phyloP scores from a whole-genome alignment of 2,329 filamentous ascomycete species.

The Sporothrix dimorphospora region DNA sequence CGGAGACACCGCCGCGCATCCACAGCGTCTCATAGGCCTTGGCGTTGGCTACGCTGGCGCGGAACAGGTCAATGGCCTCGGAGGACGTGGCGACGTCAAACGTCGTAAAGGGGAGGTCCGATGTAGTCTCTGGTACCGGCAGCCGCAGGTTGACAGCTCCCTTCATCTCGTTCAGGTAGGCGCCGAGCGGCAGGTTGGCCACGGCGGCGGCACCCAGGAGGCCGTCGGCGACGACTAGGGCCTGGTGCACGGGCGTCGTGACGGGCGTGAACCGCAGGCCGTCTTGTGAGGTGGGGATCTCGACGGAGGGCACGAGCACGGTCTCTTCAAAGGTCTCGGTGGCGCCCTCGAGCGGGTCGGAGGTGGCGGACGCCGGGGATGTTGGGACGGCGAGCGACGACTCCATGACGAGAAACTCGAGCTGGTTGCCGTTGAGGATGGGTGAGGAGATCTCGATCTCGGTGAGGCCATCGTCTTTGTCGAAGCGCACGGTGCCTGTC shows the following conservation, averaged over 20 bases:
- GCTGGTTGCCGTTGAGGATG: slow-evolving; percentile 59
- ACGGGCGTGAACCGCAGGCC: slow-evolving; percentile 61
- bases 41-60: slow-evolving; percentile 70
- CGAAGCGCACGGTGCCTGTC: not conserved
- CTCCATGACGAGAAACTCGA: slow-evolving; percentile 66
- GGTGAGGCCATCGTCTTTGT: slow-evolving; percentile 49
- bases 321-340: slow-evolving; percentile 60
- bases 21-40: slow-evolving; percentile 73
- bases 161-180: slow-evolving; percentile 48
- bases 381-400: slow-evolving; percentile 47
- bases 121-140: slow-evolving; percentile 46
- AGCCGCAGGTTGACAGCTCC: slow-evolving; percentile 58
- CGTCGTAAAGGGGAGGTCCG: slow-evolving; percentile 52
- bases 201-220: slow-evolving; percentile 66
- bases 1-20: slow-evolving; percentile 71
- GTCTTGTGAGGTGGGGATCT: slow-evolving; percentile 65
- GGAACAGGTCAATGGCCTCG: slow-evolving; percentile 67
- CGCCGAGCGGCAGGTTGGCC: slow-evolving; percentile 48
- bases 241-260: slow-evolving; percentile 81
- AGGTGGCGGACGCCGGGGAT: slow-evolving; percentile 41
- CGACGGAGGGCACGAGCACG: slow-evolving; percentile 74
- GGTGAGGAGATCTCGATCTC: slow-evolving; percentile 68
- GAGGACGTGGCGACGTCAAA: slow-evolving; percentile 67
- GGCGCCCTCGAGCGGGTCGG: slow-evolving; percentile 40
- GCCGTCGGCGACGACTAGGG: slow-evolving; percentile 73